Evolutionary conservation across 306 rosid species (phyloP), one percentile per base, ranked within the genome.

Genomic region (Neltuma alba): DNA sequence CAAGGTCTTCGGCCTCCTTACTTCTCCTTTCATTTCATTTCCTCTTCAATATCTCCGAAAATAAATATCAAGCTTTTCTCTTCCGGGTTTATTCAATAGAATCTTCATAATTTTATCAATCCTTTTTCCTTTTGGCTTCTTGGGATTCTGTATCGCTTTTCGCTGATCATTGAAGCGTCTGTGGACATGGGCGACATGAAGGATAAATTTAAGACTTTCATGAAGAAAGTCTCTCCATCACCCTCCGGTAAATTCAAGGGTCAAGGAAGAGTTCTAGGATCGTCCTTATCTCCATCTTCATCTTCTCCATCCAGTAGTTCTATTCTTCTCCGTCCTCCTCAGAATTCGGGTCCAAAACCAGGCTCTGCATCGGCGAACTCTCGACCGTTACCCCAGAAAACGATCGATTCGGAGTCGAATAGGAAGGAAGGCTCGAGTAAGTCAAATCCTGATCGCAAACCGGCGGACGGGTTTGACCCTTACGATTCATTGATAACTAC

Each of bases 201-300:
- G 87, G 99, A 78, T 74, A 96, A 96, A 87, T 54, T 96, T 36
- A 96, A 96, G 76, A 98, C 96, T 2, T 91, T 93, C 88, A 90
- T 96, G 88, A 96, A 96, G 74, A 92, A 89, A 83, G 92, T 93
- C 89, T n/a, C 83, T 84, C 55, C 38, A 66, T 75, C 96, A 0
- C 86, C 98, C 55, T 93, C 99, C 27, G 81, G 85, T 14, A 96
- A 86, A 87, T 96, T 96, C 89, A 93, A 93, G 50, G 99, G 99
- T 73, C 99, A 90, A 87, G 98, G 98, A 64, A 78, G 98, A 82
- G 96, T 91, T 68, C 81, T 96, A 25, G 99, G 99, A 30, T 96
- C 99, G 2, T 83, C 90, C n/a, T 65, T 95, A 37, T n/a, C 73
- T 13, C 34, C 36, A 4, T 82, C 90, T 16, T 72, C 97, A 25